A percentile compares a stretch with the other conserved stretches of the same genome.
Evolutionary conservation across 768 basidiomycete genomes (phyloP).

Genomic region (Lanmaoa pseudosensibilis): DNA sequence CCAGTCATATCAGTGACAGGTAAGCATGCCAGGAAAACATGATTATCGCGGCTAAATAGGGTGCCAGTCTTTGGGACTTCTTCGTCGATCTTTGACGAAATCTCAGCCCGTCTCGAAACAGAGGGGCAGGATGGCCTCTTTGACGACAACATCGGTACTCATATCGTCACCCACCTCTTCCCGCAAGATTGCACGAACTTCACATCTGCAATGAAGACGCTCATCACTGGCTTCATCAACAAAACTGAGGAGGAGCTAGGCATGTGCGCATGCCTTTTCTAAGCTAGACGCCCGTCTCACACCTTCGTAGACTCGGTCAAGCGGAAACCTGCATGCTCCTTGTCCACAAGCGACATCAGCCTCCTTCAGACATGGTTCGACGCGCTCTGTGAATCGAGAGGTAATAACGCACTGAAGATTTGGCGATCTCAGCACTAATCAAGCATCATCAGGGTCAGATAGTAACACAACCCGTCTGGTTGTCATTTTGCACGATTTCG

Average conservation of each 20-base stretch:
- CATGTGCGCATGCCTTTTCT: constrained; percentile 21
- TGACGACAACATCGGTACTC: constrained; percentile 14
- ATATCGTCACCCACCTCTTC: constrained; percentile 50
- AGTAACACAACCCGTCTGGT: constrained; percentile 43
- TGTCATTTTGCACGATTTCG: constrained; percentile 71
- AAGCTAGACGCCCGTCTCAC: neutral
- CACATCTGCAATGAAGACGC: constrained; percentile 49
- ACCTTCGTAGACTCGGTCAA: constrained; percentile 36
- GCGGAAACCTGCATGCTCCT: constrained; percentile 48
- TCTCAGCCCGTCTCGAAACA: constrained; percentile 39
- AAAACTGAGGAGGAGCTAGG: constrained; percentile 34
- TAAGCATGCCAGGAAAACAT: constrained; percentile 27
- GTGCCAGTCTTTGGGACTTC: constrained; percentile 45
- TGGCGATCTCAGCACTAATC: neutral
- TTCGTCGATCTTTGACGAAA: constrained; percentile 46
- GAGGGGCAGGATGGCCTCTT: constrained; percentile 26
- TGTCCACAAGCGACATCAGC: constrained; percentile 63
- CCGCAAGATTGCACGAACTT: constrained; percentile 59
- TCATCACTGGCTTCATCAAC: constrained; percentile 55
- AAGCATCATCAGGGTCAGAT: constrained; percentile 10
- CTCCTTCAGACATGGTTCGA: constrained; percentile 62
- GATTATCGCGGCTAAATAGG: constrained; percentile 1
- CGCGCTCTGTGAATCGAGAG: constrained; percentile 38
- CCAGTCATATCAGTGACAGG: constrained; percentile 60
- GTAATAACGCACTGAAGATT: constrained; percentile 32